These are phyloP conservation scores for Capronia americana DNA, from an alignment of 2,329 filamentous ascomycete species.

Conservation along the genomic window DNA sequence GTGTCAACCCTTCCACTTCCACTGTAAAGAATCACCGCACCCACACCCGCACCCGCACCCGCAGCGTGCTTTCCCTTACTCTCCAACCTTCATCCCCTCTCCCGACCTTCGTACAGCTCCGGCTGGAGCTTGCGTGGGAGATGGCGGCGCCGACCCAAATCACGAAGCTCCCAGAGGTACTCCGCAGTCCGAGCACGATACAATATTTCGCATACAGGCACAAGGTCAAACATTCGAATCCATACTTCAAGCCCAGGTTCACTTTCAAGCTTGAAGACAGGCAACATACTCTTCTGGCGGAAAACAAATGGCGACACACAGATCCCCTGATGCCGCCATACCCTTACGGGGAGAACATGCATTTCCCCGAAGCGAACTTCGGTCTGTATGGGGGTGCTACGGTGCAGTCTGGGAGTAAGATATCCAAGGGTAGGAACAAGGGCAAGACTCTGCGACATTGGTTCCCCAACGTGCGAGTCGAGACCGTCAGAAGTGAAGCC, in stretches of 20 bases:
- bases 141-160: constrained; percentile 23
- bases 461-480: constrained; percentile 57
- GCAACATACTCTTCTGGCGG: constrained; percentile 30
- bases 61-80: not conserved
- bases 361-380: constrained; percentile 55
- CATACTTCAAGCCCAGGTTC: constrained; percentile 34
- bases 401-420: constrained; percentile 58
- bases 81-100: not conserved
- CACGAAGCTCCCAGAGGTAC: constrained; percentile 34
- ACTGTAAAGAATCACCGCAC: not conserved
- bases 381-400: constrained; percentile 56
- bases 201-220: constrained; percentile 35
- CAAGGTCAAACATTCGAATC: constrained; percentile 24
- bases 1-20: not conserved
- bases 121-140: not conserved
- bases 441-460: constrained; percentile 57
- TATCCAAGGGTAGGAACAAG: constrained; percentile 56
- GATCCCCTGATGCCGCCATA: constrained; percentile 51
- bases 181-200: constrained; percentile 35
- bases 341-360: constrained; percentile 52
- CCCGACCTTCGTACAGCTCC: not conserved
- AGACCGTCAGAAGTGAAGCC: constrained; percentile 54
- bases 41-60: not conserved
- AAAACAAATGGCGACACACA: constrained; percentile 28
- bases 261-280: constrained; percentile 37